A percentile compares a stretch with the other conserved stretches of the same genome.
phyloP scores from a whole-genome alignment of 305 asterid species.

The Fraxinus sp. region DNA sequence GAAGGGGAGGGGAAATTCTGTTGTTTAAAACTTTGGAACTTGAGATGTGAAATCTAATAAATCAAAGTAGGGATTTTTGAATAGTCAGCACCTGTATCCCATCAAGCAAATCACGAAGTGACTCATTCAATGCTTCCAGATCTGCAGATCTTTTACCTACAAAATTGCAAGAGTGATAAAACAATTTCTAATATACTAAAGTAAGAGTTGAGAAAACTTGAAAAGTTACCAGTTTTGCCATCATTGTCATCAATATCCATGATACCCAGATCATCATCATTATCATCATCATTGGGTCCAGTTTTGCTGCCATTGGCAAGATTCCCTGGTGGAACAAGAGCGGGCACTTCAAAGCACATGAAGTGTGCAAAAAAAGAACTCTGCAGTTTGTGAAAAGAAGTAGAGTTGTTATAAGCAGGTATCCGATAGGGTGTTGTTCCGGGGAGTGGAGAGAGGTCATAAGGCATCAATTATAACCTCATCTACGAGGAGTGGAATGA shows the following conservation, averaged over 20 bases:
- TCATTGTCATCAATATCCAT: conserved; percentile 95
- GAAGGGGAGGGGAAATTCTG: conserved; percentile 15
- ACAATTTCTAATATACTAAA: conserved; percentile 17
- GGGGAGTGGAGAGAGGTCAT: conserved; percentile 21
- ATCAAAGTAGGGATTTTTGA: conserved; percentile 21
- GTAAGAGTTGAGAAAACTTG: conserved; percentile 20
- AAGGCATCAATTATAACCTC: conserved; percentile 58
- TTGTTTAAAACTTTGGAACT: conserved; percentile 22
- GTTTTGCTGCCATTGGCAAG: conserved; percentile 60
- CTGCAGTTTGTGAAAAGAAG: conserved; percentile 45
- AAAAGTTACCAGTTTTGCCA: conserved; percentile 53
- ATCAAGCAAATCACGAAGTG: conserved; percentile 92
- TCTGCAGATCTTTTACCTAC: conserved; percentile 72
- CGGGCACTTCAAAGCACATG: conserved; percentile 99
- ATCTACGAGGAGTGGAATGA: conserved; percentile 95
- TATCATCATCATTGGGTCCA: conserved; percentile 46
- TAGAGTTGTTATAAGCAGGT: conserved; percentile 19
- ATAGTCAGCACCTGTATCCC: conserved; percentile 80
- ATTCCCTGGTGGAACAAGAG: conserved; percentile 92
- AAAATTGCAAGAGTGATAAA: conserved; percentile 25
- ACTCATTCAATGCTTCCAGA: conserved; percentile 81
- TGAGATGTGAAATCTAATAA: conserved; percentile 19
- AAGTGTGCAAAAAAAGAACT: conserved; percentile 99
- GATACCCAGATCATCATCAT: conserved; percentile 90
- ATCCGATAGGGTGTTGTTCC: conserved; percentile 19